Evolutionary conservation across 2,329 filamentous ascomycete species (phyloP).

Genomic region (Zymoseptoria brevis): DNA sequence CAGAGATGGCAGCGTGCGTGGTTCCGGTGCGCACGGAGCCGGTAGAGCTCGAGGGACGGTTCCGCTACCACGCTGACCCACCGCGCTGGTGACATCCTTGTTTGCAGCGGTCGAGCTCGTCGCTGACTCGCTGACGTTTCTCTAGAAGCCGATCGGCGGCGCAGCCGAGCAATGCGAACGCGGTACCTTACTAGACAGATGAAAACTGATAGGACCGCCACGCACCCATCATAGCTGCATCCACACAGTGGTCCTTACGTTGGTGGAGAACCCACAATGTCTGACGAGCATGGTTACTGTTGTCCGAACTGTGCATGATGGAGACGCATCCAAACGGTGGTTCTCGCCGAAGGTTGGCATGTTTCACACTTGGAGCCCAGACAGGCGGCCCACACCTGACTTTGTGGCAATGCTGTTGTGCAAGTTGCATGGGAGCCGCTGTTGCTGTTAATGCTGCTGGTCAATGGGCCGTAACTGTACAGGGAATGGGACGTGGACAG

Average conservation of each 20-base stretch:
- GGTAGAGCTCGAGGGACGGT: slow-evolving; percentile 7
- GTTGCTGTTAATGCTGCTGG: neutral
- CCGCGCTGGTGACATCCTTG: slow-evolving; percentile 9
- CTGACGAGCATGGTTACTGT: neutral
- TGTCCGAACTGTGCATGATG: neutral
- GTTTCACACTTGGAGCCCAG: neutral
- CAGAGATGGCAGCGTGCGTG: slow-evolving; percentile 5
- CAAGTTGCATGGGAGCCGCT: neutral
- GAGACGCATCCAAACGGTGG: neutral
- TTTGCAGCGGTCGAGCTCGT: neutral
- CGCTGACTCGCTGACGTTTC: neutral
- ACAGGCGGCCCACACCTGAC: neutral
- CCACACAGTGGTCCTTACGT: neutral
- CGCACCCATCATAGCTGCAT: neutral
- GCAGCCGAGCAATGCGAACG: neutral
- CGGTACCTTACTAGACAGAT: neutral
- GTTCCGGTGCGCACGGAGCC: slow-evolving; percentile 6
- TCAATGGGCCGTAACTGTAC: neutral
- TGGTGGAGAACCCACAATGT: neutral
- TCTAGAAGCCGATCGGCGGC: neutral
- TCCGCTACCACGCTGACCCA: slow-evolving; percentile 16
- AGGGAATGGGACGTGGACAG: neutral
- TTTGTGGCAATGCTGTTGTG: neutral
- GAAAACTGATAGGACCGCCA: neutral
- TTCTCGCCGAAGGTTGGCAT: neutral